phyloP scores from a whole-genome alignment of 2,329 filamentous ascomycete genomes.

The Phyllosticta ampelicida region DNA sequence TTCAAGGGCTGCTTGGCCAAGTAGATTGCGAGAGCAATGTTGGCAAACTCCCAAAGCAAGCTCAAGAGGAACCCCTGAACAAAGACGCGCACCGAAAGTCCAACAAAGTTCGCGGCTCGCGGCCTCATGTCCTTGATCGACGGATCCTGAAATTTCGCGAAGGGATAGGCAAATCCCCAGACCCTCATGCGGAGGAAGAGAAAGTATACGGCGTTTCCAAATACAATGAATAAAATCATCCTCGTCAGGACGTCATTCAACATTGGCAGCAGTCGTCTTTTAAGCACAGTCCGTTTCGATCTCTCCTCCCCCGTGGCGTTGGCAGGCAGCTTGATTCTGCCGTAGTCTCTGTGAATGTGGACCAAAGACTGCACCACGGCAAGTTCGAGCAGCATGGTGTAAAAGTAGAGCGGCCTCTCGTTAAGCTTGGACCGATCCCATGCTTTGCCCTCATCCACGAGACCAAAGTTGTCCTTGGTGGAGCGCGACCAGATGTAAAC shows the following conservation, averaged over 20 bases:
- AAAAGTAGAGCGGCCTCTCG: slow-evolving; percentile 74
- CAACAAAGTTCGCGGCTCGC: slow-evolving; percentile 4
- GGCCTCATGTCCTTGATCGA: slow-evolving; percentile 1
- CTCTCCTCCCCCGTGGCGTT: background rate
- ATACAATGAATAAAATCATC: slow-evolving; percentile 40
- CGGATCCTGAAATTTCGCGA: background rate
- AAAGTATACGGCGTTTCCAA: slow-evolving; percentile 20
- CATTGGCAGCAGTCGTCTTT: slow-evolving; percentile 4
- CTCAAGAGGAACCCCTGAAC: slow-evolving; percentile 55
- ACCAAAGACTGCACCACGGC: slow-evolving; percentile 57
- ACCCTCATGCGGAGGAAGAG: slow-evolving; percentile 19
- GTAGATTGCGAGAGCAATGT: slow-evolving; percentile 68
- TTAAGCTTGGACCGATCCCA: slow-evolving; percentile 68
- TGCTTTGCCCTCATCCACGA: slow-evolving; percentile 57
- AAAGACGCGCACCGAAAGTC: slow-evolving; percentile 15
- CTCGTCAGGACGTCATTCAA: slow-evolving; percentile 43
- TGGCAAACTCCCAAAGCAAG: slow-evolving; percentile 66
- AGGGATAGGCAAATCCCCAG: slow-evolving; percentile 46
- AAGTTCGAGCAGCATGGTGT: slow-evolving; percentile 57
- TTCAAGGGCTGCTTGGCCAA: slow-evolving; percentile 74
- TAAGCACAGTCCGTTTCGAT: background rate
- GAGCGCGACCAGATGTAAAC: slow-evolving; percentile 66
- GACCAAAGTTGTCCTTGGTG: slow-evolving; percentile 51
- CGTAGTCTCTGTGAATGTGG: slow-evolving; percentile 65
- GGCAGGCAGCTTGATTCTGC: slow-evolving; percentile 47